These are phyloP conservation scores for Hypericum perforatum DNA, from an alignment of 345 rosid species.

Conservation along the genomic window DNA sequence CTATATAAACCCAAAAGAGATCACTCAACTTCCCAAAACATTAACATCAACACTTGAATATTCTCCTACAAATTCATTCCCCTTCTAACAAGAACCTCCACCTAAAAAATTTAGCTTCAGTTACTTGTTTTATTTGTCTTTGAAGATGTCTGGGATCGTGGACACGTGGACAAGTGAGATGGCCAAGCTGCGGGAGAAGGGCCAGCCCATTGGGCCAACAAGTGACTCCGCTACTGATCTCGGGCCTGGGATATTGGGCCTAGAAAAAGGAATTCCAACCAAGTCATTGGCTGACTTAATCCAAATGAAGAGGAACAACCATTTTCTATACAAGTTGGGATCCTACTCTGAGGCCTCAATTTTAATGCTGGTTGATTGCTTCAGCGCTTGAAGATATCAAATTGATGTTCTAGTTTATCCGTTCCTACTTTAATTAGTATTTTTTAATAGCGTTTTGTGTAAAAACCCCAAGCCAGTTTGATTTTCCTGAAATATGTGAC, in stretches of 20 bases:
- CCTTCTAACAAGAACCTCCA: too few species aligned
- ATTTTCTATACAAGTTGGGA: neutral
- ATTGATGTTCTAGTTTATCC: neutral
- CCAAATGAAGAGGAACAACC: neutral
- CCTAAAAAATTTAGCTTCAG: too few species aligned
- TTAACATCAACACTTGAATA: too few species aligned
- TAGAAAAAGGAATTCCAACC: neutral
- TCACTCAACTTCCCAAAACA: too few species aligned
- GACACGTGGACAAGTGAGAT: constrained; percentile 39
- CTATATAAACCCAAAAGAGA: too few species aligned
- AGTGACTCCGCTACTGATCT: neutral
- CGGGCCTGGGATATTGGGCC: constrained; percentile 10
- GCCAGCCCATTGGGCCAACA: constrained; percentile 17
- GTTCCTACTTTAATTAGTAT: too few species aligned
- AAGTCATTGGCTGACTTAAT: constrained; percentile 4
- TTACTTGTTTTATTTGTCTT: neutral
- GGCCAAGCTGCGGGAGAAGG: constrained; percentile 29
- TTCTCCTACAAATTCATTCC: too few species aligned
- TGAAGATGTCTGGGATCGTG: constrained; percentile 32
- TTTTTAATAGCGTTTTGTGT: too few species aligned
- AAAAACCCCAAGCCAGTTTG: too few species aligned
- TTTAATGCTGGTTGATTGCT: constrained; percentile 23
- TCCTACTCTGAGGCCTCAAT: constrained; percentile 21
- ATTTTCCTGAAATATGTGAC: too few species aligned
- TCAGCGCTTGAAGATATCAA: constrained; percentile 11